These are phyloP conservation scores for Corchorus olitorius DNA, from an alignment of 345 rosid genomes.

Conservation along the genomic window DNA sequence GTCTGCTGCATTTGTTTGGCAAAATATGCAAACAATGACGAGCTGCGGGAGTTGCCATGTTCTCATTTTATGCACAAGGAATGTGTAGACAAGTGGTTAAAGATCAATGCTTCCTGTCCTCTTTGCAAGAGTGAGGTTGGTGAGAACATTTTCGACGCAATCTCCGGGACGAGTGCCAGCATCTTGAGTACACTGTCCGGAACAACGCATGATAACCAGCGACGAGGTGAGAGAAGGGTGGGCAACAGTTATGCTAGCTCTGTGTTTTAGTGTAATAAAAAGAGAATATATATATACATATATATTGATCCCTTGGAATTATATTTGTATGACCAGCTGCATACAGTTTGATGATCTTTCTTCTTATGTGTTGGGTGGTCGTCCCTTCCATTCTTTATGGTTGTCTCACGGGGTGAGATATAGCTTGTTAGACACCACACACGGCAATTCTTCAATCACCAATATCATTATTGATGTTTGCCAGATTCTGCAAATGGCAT, in stretches of 20 bases:
- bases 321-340: slow-evolving; percentile 23
- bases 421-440: slow-evolving; percentile 14
- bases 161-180: slow-evolving; percentile 39
- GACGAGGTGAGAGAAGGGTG: slow-evolving; percentile 40
- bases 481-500: not conserved
- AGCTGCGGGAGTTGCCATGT: slow-evolving; percentile 89
- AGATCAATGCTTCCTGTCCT: slow-evolving; percentile 91
- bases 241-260: slow-evolving; percentile 37
- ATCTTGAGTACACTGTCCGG: slow-evolving; percentile 40
- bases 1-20: slow-evolving; percentile 95
- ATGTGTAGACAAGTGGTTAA: slow-evolving; percentile 96
- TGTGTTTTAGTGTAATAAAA: slow-evolving; percentile 26
- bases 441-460: slow-evolving; percentile 4
- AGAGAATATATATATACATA: not conserved
- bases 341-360: slow-evolving; percentile 25
- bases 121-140: slow-evolving; percentile 92
- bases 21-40: slow-evolving; percentile 89
- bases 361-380: slow-evolving; percentile 23
- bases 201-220: slow-evolving; percentile 32
- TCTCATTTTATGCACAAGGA: slow-evolving; percentile 93
- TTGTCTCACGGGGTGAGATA: slow-evolving; percentile 12
- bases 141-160: slow-evolving; percentile 45
- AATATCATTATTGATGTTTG: not conserved
- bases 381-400: slow-evolving; percentile 22
- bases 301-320: slow-evolving; percentile 3